Conservation (phyloP, 2,329 filamentous ascomycete species). For the Coniochaeta pulveracea region DNA sequence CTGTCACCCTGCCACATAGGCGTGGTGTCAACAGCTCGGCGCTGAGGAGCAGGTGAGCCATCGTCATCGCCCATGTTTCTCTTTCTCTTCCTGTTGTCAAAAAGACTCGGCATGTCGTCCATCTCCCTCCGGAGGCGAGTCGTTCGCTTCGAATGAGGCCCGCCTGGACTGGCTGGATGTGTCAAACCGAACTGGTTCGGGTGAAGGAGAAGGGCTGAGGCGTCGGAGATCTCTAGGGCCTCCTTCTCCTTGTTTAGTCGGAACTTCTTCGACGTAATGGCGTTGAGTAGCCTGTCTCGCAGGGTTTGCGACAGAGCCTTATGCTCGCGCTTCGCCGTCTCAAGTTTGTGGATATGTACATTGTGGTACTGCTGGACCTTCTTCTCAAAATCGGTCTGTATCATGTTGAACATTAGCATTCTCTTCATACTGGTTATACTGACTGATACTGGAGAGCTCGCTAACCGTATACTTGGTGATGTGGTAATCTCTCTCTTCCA, state of each 20-base stretch:
- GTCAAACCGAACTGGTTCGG: conserved; percentile 57
- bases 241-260: conserved; percentile 56
- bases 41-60: conserved; percentile 48
- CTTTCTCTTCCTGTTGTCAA: conserved; percentile 52
- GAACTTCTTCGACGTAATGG: conserved; percentile 52
- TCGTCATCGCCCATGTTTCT: conserved; percentile 44
- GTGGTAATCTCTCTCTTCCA: conserved; percentile 79
- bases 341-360: conserved; percentile 48
- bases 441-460: too few species aligned
- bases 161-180: conserved; percentile 53
- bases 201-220: conserved; percentile 52
- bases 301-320: conserved; percentile 46
- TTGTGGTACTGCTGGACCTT: conserved; percentile 48
- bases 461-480: conserved; percentile 72
- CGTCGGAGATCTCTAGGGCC: conserved; percentile 55
- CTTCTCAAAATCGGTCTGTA: conserved; percentile 51
- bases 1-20: conserved; percentile 53
- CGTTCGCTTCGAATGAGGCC: conserved; percentile 50
- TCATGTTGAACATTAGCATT: conserved; percentile 1
- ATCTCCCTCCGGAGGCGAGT: conserved; percentile 49
- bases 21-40: conserved; percentile 47
- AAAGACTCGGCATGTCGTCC: conserved; percentile 44
- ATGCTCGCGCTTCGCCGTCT: conserved; percentile 52
- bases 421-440: background rate
- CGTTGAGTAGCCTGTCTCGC: conserved; percentile 56